Conservation (phyloP, 2,329 filamentous ascomycete species). For the Colletotrichum paranaense region DNA sequence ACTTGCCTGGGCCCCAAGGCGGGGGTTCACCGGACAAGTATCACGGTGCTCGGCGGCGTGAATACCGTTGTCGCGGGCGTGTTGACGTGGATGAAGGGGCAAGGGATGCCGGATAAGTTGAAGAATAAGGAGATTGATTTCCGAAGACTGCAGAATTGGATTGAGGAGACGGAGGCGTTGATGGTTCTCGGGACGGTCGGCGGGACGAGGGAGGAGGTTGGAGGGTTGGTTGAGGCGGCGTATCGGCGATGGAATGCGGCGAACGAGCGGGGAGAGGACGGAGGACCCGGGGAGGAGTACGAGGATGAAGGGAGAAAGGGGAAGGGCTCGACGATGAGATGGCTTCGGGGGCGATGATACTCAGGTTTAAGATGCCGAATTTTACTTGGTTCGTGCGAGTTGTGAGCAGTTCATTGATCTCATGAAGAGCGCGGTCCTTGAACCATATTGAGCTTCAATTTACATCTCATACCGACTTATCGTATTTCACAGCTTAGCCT, state of each 20-base stretch:
- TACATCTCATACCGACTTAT: no score
- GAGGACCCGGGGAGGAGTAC: constrained; percentile 44
- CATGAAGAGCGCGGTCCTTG: no score
- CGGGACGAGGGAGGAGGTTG: constrained; percentile 53
- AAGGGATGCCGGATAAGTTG: constrained; percentile 60
- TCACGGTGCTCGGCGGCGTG: constrained; percentile 69
- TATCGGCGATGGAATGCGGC: constrained; percentile 57
- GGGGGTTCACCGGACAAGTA: constrained; percentile 59
- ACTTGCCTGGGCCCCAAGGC: constrained; percentile 58
- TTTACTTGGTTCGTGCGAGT: not conserved
- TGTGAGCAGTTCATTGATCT: no score
- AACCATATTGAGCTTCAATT: not conserved
- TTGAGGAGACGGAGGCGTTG: constrained; percentile 63
- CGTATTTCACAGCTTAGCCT: not conserved
- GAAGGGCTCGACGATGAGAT: not conserved
- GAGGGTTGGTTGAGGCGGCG: constrained; percentile 53
- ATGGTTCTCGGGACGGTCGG: constrained; percentile 55
- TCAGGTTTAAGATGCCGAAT: not conserved
- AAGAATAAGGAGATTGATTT: constrained; percentile 59
- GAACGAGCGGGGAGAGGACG: constrained; percentile 54
- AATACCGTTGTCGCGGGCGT: constrained; percentile 74
- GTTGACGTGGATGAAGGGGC: constrained; percentile 65
- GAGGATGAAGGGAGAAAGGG: not conserved
- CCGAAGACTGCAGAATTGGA: constrained; percentile 61
- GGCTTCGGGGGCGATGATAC: not conserved